phyloP scores from a whole-genome alignment of 2,329 filamentous ascomycete genomes.

The Alternaria postmessia region DNA sequence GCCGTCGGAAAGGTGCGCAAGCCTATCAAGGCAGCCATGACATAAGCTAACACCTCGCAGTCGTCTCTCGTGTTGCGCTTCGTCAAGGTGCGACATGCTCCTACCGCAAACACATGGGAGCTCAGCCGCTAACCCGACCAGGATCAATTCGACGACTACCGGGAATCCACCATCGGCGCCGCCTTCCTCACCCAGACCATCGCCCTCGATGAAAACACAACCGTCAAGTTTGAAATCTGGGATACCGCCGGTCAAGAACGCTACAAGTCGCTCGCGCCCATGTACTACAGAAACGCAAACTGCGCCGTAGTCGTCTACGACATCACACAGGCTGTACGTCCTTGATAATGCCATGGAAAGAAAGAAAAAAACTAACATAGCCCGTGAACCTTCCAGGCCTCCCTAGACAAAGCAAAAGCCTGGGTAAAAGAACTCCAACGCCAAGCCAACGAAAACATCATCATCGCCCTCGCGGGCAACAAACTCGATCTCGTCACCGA shows the following conservation, averaged over 20 bases:
- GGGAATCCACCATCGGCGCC: conserved; percentile 97
- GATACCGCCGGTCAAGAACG: conserved; percentile 93
- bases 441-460: conserved; percentile 99
- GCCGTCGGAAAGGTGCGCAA: conserved; percentile 90
- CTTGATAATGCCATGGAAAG: background rate
- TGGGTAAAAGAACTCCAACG: conserved; percentile 99
- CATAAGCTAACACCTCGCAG: conserved; percentile 59
- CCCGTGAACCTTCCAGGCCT: conserved; percentile 67
- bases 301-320: conserved; percentile 99
- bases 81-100: conserved; percentile 74
- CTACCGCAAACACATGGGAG: too few relatives aligned
- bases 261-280: conserved; percentile 98
- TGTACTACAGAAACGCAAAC: conserved; percentile 99
- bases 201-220: conserved; percentile 95
- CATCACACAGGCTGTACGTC: conserved; percentile 94
- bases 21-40: conserved; percentile 36
- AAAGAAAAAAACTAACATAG: too few relatives aligned
- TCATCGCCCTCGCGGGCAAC: conserved; percentile 96
- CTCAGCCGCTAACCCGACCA: conserved; percentile 48
- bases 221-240: conserved; percentile 99
- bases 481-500: conserved; percentile 93
- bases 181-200: conserved; percentile 99
- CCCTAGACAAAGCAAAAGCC: conserved; percentile 97
- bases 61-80: conserved; percentile 98
- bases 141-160: conserved; percentile 99